Evolutionary conservation across 768 basidiomycete genomes (phyloP).

Genomic region (Pleurotus cornucopiae): DNA sequence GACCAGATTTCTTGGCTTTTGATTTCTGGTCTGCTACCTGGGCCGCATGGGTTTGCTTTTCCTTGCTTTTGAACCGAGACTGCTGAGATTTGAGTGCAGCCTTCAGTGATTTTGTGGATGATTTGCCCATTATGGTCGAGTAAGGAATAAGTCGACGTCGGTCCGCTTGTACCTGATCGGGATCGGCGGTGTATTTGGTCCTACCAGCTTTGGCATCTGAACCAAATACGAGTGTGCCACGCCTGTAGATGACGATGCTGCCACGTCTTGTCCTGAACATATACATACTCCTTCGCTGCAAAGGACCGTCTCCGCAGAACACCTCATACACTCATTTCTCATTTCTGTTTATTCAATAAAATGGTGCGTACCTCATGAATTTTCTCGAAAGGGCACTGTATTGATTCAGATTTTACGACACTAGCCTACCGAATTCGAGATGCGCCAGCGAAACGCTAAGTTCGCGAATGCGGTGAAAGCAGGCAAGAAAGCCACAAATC

Average conservation of each 20-base stretch:
- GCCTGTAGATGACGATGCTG: slow-evolving; percentile 4
- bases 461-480: slow-evolving; percentile 70
- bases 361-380: not conserved
- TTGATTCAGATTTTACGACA: not conserved
- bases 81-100: slow-evolving; percentile 69
- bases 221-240: slow-evolving; percentile 8
- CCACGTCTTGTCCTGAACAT: slow-evolving; percentile 5
- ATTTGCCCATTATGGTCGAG: slow-evolving; percentile 34
- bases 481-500: slow-evolving; percentile 74
- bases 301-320: not conserved
- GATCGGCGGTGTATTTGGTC: slow-evolving; percentile 10
- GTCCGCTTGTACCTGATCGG: not conserved
- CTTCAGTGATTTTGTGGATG: slow-evolving; percentile 55
- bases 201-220: not conserved
- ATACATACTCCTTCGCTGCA: slow-evolving; percentile 2
- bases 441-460: slow-evolving; percentile 76
- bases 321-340: slow-evolving; percentile 1
- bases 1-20: slow-evolving; percentile 24
- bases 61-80: slow-evolving; percentile 55
- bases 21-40: slow-evolving; percentile 47
- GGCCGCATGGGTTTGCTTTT: slow-evolving; percentile 48
- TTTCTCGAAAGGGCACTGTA: not conserved
- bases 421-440: slow-evolving; percentile 79
- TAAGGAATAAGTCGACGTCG: not conserved
- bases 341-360: not conserved